These are phyloP conservation scores for Dryas drummondii DNA, from an alignment of 306 rosid species.

Conservation along the genomic window DNA sequence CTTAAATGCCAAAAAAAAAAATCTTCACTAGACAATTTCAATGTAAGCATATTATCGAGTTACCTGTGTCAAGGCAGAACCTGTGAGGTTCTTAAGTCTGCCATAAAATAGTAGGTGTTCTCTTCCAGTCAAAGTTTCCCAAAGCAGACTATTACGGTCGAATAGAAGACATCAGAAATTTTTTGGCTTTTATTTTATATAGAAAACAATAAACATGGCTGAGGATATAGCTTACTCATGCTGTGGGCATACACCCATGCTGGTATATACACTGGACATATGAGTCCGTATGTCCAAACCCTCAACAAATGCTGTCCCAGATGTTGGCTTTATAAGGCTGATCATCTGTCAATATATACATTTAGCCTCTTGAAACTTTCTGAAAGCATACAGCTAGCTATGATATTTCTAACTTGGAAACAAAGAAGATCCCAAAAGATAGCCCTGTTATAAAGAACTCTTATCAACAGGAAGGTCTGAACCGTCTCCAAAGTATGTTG, in stretches of 20 bases:
- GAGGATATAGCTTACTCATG: conserved; percentile 59
- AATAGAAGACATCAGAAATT: too few relatives aligned
- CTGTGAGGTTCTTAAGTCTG: conserved; percentile 85
- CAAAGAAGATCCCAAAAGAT: too few relatives aligned
- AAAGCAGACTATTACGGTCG: conserved; percentile 53
- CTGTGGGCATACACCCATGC: conserved; percentile 96
- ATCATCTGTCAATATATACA: conserved; percentile 56
- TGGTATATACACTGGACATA: conserved; percentile 69
- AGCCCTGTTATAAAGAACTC: too few relatives aligned
- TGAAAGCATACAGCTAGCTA: too few relatives aligned
- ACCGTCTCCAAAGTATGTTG: too few relatives aligned
- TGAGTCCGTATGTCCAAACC: conserved; percentile 67
- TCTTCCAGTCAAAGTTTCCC: conserved; percentile 89
- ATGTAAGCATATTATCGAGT: conserved; percentile 17
- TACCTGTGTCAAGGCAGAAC: conserved; percentile 66
- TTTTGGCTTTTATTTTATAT: too few relatives aligned
- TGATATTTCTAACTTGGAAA: too few relatives aligned
- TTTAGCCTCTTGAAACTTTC: too few relatives aligned
- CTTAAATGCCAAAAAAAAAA: too few relatives aligned
- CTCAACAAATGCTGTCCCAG: conserved; percentile 73
- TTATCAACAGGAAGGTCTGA: too few relatives aligned
- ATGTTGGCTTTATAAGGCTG: conserved; percentile 73
- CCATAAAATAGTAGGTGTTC: conserved; percentile 95
- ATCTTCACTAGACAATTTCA: background rate
- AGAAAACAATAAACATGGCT: background rate